Conservation (phyloP, 176 grass and related monocot species). For the Triticum turgidum region DNA sequence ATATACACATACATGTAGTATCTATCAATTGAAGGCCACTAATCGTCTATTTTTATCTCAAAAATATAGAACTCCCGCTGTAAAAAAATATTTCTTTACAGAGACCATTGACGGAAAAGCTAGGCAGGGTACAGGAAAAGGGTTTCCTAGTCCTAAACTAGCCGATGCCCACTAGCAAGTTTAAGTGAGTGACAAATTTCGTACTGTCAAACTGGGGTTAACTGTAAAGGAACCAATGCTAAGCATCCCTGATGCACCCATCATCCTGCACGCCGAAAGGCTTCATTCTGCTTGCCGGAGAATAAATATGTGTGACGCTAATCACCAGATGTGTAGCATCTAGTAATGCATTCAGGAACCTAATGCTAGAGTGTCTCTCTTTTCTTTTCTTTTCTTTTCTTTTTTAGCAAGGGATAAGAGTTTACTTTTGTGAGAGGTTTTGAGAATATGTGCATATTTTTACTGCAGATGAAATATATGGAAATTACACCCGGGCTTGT, state of each 20-base stretch:
- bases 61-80: no score
- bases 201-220: constrained; percentile 18
- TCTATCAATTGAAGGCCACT: not conserved
- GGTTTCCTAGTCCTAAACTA: not conserved
- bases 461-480: no score
- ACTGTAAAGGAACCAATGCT: not conserved
- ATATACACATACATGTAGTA: not conserved
- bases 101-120: not conserved
- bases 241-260: not conserved
- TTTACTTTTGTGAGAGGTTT: not conserved
- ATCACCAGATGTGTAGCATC: not conserved
- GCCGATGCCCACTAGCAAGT: not conserved
- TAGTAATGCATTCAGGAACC: constrained; percentile 21
- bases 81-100: no score
- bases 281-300: constrained; percentile 16
- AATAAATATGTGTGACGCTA: not conserved
- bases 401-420: no score
- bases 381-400: not conserved
- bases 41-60: not conserved
- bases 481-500: no score
- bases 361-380: not conserved
- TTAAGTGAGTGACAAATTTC: not conserved
- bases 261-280: constrained; percentile 3
- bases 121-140: not conserved
- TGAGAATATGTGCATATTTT: no score